phyloP scores from a whole-genome alignment of 192 early-diverging fungal genomes.

The Helicostylum pulchrum region DNA sequence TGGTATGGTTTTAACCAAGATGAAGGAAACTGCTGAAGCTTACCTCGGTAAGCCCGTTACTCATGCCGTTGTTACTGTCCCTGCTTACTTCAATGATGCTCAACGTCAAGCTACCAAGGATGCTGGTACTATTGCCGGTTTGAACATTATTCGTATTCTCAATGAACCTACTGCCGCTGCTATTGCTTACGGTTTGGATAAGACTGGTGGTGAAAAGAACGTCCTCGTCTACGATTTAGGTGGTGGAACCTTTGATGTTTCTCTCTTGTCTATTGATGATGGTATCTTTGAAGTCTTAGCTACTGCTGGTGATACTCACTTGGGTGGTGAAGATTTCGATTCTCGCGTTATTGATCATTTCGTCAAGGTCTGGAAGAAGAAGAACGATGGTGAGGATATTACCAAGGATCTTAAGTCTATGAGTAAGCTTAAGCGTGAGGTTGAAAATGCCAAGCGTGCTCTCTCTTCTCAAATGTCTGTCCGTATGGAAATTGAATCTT shows the following conservation, averaged over 20 bases:
- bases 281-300: conserved; percentile 98
- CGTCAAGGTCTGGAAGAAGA: conserved; percentile 84
- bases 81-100: conserved; percentile 91
- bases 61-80: conserved; percentile 87
- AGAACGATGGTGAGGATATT: conserved; percentile 71
- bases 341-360: conserved; percentile 92
- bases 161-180: conserved; percentile 98
- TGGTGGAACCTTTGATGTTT: conserved; percentile 97
- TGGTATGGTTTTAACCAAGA: conserved; percentile 91
- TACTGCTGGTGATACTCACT: conserved; percentile 96
- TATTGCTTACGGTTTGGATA: conserved; percentile 98
- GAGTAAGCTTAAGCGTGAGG: conserved; percentile 91
- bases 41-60: conserved; percentile 79
- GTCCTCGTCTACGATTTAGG: conserved; percentile 97
- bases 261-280: conserved; percentile 91
- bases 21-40: conserved; percentile 84
- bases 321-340: conserved; percentile 99
- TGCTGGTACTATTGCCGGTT: conserved; percentile 81
- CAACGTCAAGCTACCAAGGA: conserved; percentile 93
- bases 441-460: conserved; percentile 86
- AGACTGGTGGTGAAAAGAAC: conserved; percentile 83
- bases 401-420: conserved; percentile 78
- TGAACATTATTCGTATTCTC: conserved; percentile 84
- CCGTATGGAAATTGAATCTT: conserved; percentile 87
- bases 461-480: conserved; percentile 88